Evolutionary conservation across 306 rosid genomes (phyloP).

Genomic region (Cicer cuneatum): DNA sequence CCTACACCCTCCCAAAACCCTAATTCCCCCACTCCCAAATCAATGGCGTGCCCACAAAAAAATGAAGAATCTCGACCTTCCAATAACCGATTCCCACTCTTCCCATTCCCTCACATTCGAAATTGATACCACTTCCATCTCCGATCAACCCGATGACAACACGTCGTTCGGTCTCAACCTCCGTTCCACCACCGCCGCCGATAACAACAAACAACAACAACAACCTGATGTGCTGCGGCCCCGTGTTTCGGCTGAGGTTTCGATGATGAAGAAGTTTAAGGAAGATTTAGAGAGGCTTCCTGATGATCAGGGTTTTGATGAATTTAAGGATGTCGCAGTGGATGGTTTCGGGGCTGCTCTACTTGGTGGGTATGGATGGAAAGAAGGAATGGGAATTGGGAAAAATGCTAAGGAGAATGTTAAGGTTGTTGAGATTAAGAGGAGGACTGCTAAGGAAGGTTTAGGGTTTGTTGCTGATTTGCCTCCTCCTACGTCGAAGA

Average conservation of each 20-base stretch:
- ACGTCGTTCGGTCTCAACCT: slow-evolving; percentile 69
- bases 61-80: slow-evolving; percentile 53
- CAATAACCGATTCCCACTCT: slow-evolving; percentile 39
- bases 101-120: slow-evolving; percentile 52
- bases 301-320: slow-evolving; percentile 69
- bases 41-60: slow-evolving; percentile 48
- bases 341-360: slow-evolving; percentile 83
- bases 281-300: slow-evolving; percentile 66
- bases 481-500: slow-evolving; percentile 18
- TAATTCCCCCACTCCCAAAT: slow-evolving; percentile 49
- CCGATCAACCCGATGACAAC: slow-evolving; percentile 39
- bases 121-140: slow-evolving; percentile 41
- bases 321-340: slow-evolving; percentile 71
- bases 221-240: background rate
- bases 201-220: background rate
- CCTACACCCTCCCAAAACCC: background rate
- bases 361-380: slow-evolving; percentile 90
- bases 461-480: slow-evolving; percentile 66
- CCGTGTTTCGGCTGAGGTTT: slow-evolving; percentile 40
- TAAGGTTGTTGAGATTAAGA: slow-evolving; percentile 56
- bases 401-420: slow-evolving; percentile 73
- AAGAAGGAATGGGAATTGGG: slow-evolving; percentile 83
- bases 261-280: slow-evolving; percentile 60
- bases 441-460: slow-evolving; percentile 69
- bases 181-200: background rate